Base-by-base conservation (phyloP, 768 basidiomycete species). In the Suillus spraguei region DNA sequence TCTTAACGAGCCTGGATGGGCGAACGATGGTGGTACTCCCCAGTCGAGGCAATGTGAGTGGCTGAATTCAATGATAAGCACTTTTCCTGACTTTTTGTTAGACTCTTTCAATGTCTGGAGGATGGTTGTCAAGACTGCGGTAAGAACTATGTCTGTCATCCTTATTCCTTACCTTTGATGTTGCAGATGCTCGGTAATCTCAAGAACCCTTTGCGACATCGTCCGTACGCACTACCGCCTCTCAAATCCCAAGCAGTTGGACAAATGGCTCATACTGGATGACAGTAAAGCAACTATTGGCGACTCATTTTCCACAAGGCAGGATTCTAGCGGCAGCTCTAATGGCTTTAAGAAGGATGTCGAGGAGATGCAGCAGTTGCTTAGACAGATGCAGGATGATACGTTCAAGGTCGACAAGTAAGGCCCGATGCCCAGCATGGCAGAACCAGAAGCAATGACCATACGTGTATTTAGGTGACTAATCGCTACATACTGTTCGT, bases 1-100 rank as follows among this genome's bases (percentile, higher is more conserved):
- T 73, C 75, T 95, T 64, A 97, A 97, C 67, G 95, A 98, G 74
- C 95, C 95, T 22, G 94, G 91, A 32, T 93, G 92, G 92, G 88
- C 92, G 24, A 77, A 77, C 47, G 83, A 85, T 62, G 86, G 82
- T 17, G 94, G 94, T 33, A 90, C 88, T 32, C 83, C 91, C 2
- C 83, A 86, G 66, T 95, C 94, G 38, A 82, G 81, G 69, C 87
- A 90, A 54, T 95, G 93, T 95, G 75, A 75, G 87, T 74, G 28
- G 28, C 49, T 24, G 59, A 22, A 33, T 17, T 47, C n/a, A 33
- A 47, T 38, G 32, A 56, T 53, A 17, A 41, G 41, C 32, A 20
- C n/a, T 32, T n/a, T 62, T 44, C 60, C 67, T 70, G 11, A 75
- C 28, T 46, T 59, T 44, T 22, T 4, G 38, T 13, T 67, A 95